Conservation (phyloP, 768 basidiomycete genomes). For the Kwoniella shandongensis region DNA sequence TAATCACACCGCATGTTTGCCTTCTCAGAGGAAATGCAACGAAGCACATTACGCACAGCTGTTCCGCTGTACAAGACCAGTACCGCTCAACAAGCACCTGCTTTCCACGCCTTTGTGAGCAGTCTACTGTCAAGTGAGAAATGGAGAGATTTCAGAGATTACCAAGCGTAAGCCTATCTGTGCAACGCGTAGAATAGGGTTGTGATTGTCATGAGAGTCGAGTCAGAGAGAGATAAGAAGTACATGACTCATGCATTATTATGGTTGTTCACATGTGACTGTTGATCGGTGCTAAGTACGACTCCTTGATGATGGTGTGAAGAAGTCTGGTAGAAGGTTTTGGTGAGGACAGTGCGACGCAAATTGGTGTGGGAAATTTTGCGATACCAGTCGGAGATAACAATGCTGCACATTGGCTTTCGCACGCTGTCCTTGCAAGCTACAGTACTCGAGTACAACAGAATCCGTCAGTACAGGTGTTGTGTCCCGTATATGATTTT, state of each 20-base stretch:
- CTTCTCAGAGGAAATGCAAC: constrained; percentile 77
- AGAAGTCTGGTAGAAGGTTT: too few relatives aligned
- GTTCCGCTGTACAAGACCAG: constrained; percentile 78
- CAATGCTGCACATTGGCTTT: background rate
- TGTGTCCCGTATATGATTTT: too few relatives aligned
- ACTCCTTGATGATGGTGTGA: too few relatives aligned
- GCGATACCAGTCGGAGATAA: background rate
- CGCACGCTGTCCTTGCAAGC: background rate
- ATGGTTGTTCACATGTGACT: too few relatives aligned
- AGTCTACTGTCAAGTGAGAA: constrained; percentile 45
- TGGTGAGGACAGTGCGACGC: too few relatives aligned
- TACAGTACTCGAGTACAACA: too few relatives aligned
- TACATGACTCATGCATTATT: background rate
- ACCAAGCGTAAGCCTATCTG: constrained; percentile 26
- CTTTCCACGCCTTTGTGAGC: constrained; percentile 78
- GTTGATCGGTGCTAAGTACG: too few relatives aligned
- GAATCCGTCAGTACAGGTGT: too few relatives aligned
- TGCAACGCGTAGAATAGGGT: too few relatives aligned
- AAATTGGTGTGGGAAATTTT: background rate
- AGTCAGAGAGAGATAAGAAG: background rate
- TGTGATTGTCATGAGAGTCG: too few relatives aligned
- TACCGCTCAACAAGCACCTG: constrained; percentile 63
- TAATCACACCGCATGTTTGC: constrained; percentile 71
- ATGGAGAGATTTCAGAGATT: constrained; percentile 48
- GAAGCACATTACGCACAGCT: constrained; percentile 82